Conservation (phyloP, 2,329 filamentous ascomycete genomes). For the Neonectria hederae region DNA sequence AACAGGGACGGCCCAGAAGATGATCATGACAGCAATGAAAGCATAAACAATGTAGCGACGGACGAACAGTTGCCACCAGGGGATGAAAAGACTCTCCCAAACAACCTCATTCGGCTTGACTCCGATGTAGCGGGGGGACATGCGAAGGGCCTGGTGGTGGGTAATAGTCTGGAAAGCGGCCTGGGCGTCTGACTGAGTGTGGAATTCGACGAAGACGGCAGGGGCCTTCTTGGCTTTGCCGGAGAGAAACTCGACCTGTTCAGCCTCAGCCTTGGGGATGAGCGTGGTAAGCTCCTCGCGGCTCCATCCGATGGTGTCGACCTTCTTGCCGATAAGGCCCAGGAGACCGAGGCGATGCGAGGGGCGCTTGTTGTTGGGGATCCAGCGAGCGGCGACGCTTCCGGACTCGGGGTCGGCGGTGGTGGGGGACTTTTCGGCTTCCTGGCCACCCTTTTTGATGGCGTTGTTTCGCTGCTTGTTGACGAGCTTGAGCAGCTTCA, state of each 20-base stretch:
- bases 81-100: constrained; percentile 78
- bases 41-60: constrained; percentile 71
- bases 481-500: constrained; percentile 76
- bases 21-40: constrained; percentile 76
- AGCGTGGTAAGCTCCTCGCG: constrained; percentile 65
- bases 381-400: constrained; percentile 69
- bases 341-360: constrained; percentile 71
- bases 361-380: constrained; percentile 74
- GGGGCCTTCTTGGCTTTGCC: constrained; percentile 72
- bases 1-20: constrained; percentile 85
- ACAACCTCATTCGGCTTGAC: constrained; percentile 83
- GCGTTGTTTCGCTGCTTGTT: constrained; percentile 51
- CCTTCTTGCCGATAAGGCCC: constrained; percentile 71
- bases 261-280: constrained; percentile 72
- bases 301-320: constrained; percentile 89
- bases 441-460: constrained; percentile 46
- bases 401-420: constrained; percentile 73
- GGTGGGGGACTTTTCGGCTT: constrained; percentile 48
- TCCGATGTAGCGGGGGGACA: constrained; percentile 86
- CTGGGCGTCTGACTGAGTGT: constrained; percentile 83
- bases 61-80: constrained; percentile 80
- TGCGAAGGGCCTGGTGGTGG: constrained; percentile 83
- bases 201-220: constrained; percentile 94
- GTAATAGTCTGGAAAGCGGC: constrained; percentile 83
- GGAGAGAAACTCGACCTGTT: constrained; percentile 69